These are phyloP conservation scores for Candida takata DNA, from an alignment of 805 yeast species.

Conservation along the genomic window DNA sequence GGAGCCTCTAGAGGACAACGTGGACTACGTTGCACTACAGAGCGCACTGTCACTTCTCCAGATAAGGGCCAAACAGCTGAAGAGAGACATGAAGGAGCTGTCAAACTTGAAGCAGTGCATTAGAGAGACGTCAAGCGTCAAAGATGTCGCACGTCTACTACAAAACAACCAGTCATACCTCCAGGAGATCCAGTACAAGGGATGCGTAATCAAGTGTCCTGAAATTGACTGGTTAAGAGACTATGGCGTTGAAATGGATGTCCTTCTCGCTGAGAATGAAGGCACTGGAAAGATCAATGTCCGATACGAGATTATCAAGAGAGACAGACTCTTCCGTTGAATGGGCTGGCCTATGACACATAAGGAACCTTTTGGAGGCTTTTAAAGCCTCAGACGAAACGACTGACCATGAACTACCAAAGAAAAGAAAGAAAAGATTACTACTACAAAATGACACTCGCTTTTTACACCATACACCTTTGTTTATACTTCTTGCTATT, in stretches of 20 bases:
- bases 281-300: constrained; percentile 16
- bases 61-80: constrained; percentile 12
- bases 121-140: constrained; percentile 11
- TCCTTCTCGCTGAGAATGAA: constrained; percentile 4
- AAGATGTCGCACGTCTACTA: constrained; percentile 11
- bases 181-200: constrained; percentile 23
- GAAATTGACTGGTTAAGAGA: constrained; percentile 19
- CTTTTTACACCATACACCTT: too few species aligned
- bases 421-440: neutral
- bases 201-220: constrained; percentile 20
- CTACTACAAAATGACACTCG: too few species aligned
- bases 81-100: constrained; percentile 19
- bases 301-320: constrained; percentile 21
- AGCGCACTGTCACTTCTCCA: constrained; percentile 19
- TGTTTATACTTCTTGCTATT: neutral
- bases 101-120: constrained; percentile 16
- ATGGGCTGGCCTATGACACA: neutral
- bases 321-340: constrained; percentile 16
- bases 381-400: too few species aligned
- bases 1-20: constrained; percentile 13
- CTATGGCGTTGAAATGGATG: constrained; percentile 18
- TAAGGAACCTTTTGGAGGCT: too few species aligned
- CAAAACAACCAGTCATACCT: constrained; percentile 15
- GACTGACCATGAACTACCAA: too few species aligned
- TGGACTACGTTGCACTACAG: constrained; percentile 19